Evolutionary conservation across 352 stramenopile genomes (phyloP), one percentile per base, ranked within the genome.

Genomic region (Pythium rhizo-oryzae): DNA sequence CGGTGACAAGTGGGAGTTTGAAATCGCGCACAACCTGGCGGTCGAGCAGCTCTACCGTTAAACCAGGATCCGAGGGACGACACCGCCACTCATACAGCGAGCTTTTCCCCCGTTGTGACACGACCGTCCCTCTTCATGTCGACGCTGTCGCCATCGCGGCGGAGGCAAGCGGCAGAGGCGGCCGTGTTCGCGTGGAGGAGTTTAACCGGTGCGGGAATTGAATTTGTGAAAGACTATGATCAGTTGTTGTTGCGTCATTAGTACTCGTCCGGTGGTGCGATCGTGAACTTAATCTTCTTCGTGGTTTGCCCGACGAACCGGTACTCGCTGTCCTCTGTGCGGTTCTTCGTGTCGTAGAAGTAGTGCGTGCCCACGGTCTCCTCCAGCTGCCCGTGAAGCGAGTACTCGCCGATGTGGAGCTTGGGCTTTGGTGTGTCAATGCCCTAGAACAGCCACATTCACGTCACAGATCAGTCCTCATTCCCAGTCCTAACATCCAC

Each of bases 1-100:
- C 84, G 98, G 98, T 43, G 98, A 99, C 84, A 99, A 99, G 84
- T 99, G 98, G 98, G 98, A 99, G 84, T 98, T 98, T 67, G 97
- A 99, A 71, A 99, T 99, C 85, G 97, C 98, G 51, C 96, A 98
- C 84, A 99, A 99, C 82, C 85, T 99, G 62, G 93, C 98, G 70
- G 94, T 93, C 67, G 98, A 99, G 81, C 97, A 99, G 80, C 89
- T 99, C 69, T 99, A 99, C 85, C 96, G 97, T 88, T 99, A 97
- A 97, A 12, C 8, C 28, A 41, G 28, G 28, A 33, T 2, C 28
- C 28, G 28, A 33, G 28, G 28, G 28, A 33, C 28, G 28, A 33
- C 28, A 6, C 28, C 28, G 28, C 28, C 28, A 33, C 28, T 33
- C 28, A 33, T 33, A 33, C 28, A 33, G 28, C 28, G 28, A 33